These are phyloP conservation scores for Sporothrix protearum DNA, from an alignment of 2,329 filamentous ascomycete genomes.

Conservation along the genomic window DNA sequence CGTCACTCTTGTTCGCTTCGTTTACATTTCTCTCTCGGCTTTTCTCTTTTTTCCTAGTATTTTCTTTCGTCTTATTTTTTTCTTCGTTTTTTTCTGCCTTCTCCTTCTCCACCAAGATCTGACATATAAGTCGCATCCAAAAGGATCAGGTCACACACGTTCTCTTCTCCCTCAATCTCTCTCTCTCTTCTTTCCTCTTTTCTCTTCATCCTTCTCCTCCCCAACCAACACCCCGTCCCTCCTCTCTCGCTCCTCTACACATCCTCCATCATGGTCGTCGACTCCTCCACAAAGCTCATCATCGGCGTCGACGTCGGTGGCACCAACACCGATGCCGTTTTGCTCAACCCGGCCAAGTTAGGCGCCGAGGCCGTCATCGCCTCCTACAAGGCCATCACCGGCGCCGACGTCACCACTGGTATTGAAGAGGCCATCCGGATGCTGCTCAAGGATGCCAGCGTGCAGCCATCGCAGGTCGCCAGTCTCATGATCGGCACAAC, in stretches of 20 bases:
- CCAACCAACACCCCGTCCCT: not conserved
- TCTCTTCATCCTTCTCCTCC: not conserved
- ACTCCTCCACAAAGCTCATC: slow-evolving; percentile 17
- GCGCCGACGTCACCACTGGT: slow-evolving; percentile 28
- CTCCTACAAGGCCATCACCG: slow-evolving; percentile 28
- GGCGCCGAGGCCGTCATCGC: slow-evolving; percentile 33
- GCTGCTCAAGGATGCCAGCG: slow-evolving; percentile 22
- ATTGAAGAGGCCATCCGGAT: slow-evolving; percentile 28
- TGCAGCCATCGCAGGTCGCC: slow-evolving; percentile 24
- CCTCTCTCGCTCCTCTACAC: not conserved
- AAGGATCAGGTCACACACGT: not conserved
- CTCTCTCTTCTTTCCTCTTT: not conserved
- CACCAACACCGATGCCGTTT: slow-evolving; percentile 32
- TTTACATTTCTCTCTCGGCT: not conserved
- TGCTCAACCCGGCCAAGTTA: slow-evolving; percentile 29
- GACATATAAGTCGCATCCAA: not conserved
- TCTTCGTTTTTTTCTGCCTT: not conserved
- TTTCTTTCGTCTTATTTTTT: not conserved
- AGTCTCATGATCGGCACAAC: slow-evolving; percentile 31
- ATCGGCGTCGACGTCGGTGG: slow-evolving; percentile 46
- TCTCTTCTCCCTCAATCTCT: not conserved
- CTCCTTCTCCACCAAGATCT: too few species aligned
- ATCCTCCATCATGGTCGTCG: slow-evolving; percentile 5
- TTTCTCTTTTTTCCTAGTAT: not conserved
- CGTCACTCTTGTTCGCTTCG: not conserved